These are phyloP conservation scores for Synchytrium microbalum DNA, from an alignment of 371 early-diverging fungal species.

Conservation along the genomic window DNA sequence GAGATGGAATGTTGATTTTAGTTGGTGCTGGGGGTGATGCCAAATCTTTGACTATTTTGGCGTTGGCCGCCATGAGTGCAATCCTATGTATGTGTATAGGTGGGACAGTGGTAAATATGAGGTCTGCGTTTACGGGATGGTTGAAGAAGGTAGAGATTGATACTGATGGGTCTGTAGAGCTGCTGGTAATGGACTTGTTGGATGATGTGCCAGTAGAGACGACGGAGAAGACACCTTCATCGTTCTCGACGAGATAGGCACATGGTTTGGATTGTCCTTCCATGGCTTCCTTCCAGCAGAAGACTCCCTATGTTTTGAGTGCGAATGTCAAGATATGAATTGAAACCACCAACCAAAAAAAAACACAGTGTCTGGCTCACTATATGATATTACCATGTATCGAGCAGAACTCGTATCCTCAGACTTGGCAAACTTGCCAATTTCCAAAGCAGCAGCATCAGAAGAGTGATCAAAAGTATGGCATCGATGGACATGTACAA, in stretches of 20 bases:
- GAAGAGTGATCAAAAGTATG: neutral
- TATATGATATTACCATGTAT: too few relatives aligned
- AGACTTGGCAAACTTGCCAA: neutral
- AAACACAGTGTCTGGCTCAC: too few relatives aligned
- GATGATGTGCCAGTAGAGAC: neutral
- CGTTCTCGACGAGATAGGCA: neutral
- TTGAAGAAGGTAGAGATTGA: neutral
- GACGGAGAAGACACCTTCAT: neutral
- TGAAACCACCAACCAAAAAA: too few relatives aligned
- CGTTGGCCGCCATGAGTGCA: neutral
- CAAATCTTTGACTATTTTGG: neutral
- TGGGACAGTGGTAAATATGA: neutral
- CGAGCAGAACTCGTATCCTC: neutral
- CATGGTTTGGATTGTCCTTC: neutral
- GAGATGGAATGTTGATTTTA: neutral
- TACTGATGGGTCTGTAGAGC: neutral
- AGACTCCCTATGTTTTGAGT: too few relatives aligned
- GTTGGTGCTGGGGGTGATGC: neutral
- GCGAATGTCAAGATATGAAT: too few relatives aligned
- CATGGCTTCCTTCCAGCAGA: neutral
- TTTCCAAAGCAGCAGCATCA: neutral
- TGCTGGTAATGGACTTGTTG: neutral
- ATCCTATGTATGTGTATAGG: neutral
- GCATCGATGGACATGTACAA: neutral
- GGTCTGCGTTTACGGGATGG: neutral